These are phyloP conservation scores for Geoglossum glabrum DNA, from an alignment of 495 filamentous ascomycete genomes.

Conservation along the genomic window DNA sequence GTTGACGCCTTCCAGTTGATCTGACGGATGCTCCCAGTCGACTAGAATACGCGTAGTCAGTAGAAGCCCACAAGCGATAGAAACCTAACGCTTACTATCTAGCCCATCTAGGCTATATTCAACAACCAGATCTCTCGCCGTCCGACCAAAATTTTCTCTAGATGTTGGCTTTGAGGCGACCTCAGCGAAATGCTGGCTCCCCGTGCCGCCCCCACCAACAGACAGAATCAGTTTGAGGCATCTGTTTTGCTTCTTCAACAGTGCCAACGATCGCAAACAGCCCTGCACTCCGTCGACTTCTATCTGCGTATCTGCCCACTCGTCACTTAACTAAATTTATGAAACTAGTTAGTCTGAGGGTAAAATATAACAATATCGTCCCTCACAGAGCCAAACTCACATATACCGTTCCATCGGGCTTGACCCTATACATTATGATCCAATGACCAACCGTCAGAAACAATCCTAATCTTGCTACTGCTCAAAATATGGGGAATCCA, in stretches of 20 bases:
- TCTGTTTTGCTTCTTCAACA: slow-evolving; percentile 54
- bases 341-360: background rate
- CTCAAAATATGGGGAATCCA: background rate
- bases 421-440: slow-evolving; percentile 31
- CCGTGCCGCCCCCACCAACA: slow-evolving; percentile 64
- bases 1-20: slow-evolving; percentile 45
- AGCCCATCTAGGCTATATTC: slow-evolving; percentile 67
- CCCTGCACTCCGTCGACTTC: slow-evolving; percentile 60
- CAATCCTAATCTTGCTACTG: background rate
- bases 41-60: slow-evolving; percentile 28
- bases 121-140: slow-evolving; percentile 50
- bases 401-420: slow-evolving; percentile 61
- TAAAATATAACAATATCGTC: background rate
- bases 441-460: background rate
- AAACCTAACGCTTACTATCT: slow-evolving; percentile 37
- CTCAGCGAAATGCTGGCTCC: slow-evolving; percentile 55
- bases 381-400: slow-evolving; percentile 24
- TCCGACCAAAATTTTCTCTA: slow-evolving; percentile 51
- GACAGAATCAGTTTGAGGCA: slow-evolving; percentile 65
- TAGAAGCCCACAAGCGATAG: background rate
- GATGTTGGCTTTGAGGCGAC: slow-evolving; percentile 41
- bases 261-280: slow-evolving; percentile 54
- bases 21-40: slow-evolving; percentile 75
- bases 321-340: slow-evolving; percentile 53
- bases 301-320: slow-evolving; percentile 65